Evolutionary conservation across 2,329 filamentous ascomycete genomes (phyloP).

Genomic region (Myriosclerotinia scirpicola): DNA sequence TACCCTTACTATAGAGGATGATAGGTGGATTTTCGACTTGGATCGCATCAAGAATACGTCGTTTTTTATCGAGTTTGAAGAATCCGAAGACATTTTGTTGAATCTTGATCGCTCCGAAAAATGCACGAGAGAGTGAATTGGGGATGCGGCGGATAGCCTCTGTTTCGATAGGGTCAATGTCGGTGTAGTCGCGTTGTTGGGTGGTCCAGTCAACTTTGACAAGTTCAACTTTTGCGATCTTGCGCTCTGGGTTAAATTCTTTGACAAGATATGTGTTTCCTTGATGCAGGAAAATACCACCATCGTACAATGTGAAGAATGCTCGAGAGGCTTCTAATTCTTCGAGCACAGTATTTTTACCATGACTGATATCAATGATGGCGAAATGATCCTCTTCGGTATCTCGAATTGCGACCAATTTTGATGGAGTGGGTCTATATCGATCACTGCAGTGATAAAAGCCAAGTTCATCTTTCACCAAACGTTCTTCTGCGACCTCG

Average conservation of each 20-base stretch:
- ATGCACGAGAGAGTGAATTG: constrained; percentile 66
- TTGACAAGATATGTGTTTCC: constrained; percentile 90
- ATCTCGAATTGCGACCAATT: constrained; percentile 83
- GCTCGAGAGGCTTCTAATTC: constrained; percentile 96
- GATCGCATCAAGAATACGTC: constrained; percentile 85
- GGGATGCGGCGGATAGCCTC: constrained; percentile 76
- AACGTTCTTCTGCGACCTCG: constrained; percentile 69
- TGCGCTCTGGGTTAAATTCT: constrained; percentile 77
- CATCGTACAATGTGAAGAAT: constrained; percentile 94
- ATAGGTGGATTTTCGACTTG: constrained; percentile 93
- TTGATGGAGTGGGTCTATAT: constrained; percentile 82
- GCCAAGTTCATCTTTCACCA: constrained; percentile 71
- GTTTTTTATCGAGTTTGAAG: constrained; percentile 90
- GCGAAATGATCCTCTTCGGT: constrained; percentile 91
- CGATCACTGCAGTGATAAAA: constrained; percentile 89
- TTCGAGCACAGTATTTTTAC: constrained; percentile 82
- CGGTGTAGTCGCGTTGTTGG: constrained; percentile 86
- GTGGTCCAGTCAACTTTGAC: constrained; percentile 96
- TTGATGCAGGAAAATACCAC: constrained; percentile 95
- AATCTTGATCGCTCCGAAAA: constrained; percentile 83
- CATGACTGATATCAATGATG: constrained; percentile 83
- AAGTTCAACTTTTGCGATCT: constrained; percentile 81
- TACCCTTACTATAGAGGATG: constrained; percentile 78
- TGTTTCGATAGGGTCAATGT: constrained; percentile 90
- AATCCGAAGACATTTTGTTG: constrained; percentile 90